Base-by-base conservation (phyloP, 2,329 filamentous ascomycete genomes). In the Fusarium solani-melongenae region DNA sequence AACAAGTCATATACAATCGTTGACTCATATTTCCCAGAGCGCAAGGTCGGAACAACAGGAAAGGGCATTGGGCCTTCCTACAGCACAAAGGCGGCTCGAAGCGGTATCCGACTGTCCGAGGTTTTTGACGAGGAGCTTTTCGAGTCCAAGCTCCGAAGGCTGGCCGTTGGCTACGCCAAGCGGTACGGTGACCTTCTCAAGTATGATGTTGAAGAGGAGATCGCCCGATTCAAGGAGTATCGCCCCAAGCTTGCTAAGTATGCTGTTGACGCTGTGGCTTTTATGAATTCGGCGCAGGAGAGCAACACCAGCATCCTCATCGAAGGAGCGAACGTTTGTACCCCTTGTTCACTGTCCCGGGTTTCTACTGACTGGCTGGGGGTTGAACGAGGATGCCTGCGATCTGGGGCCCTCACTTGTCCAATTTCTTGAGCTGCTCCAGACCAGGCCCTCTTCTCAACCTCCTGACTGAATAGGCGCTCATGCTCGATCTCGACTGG, bases 141-240 rank as follows among this genome's bases (percentile, higher is more conserved):
- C 75, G 92, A 94, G 82, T 79, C 82, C 44, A 93, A 92, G 81
- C 83, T 95, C 49, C 86, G 91, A 44, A 83, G 85, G 27, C 83
- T 95, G 56, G 91, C 88, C 10, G 75, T 82, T 7, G 90, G 88
- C 88, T 75, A 84, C 85, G 49, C 49, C 86, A 91, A 92, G 83
- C 86, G 92, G 60, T 94, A 90, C 76, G 92, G 92, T 9, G 89
- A 92, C 73, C 82, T 93, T 29, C 82, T 92, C 63, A 80, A 90
- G 72, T 89, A 90, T 79, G 90, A 94, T 70, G 87, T 92, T 8
- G 92, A 95, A 74, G 90, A 91, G 36, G 93, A 95, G 83, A 88
- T 95, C 72, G 81, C 80, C 20, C 84, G 85, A 44, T 93, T 92
- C 82, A 86, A 89, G 79, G 84, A 85, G 38, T 91, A 91, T 80